A percentile compares a stretch with the other conserved stretches of the same genome.
Conservation (phyloP, 345 rosid genomes). For the Salix caprea region DNA sequence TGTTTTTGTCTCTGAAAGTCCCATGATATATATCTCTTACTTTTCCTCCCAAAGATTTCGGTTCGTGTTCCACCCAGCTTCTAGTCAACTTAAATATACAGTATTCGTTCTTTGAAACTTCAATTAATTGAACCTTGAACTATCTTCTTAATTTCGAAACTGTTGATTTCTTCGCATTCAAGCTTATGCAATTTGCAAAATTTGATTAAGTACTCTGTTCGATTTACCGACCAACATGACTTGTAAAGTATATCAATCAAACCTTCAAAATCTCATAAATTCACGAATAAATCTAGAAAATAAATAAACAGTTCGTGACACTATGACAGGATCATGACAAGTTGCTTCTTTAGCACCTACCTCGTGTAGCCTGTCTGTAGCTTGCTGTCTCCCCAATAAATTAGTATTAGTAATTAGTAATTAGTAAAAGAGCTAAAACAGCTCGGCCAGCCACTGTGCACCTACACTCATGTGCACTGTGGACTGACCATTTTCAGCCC, state of each 20-base stretch:
- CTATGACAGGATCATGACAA: slow-evolving; percentile 13
- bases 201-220: background rate
- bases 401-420: too few species aligned
- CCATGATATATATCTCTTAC: background rate
- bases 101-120: background rate
- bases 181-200: background rate
- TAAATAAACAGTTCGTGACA: background rate
- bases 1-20: background rate
- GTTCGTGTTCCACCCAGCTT: too few species aligned
- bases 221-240: background rate
- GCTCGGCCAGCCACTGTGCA: too few species aligned
- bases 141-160: background rate
- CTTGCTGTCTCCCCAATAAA: slow-evolving; percentile 22
- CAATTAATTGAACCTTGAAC: background rate
- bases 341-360: slow-evolving; percentile 24
- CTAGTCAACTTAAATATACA: too few species aligned
- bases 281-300: background rate
- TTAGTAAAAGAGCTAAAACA: too few species aligned
- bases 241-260: background rate
- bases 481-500: too few species aligned
- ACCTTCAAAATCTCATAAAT: background rate
- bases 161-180: background rate
- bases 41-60: too few species aligned
- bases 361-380: slow-evolving; percentile 1
- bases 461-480: too few species aligned